Evolutionary conservation across 495 filamentous ascomycete species (phyloP), one percentile per base, ranked within the genome.

Genomic region (Extremus antarcticus): DNA sequence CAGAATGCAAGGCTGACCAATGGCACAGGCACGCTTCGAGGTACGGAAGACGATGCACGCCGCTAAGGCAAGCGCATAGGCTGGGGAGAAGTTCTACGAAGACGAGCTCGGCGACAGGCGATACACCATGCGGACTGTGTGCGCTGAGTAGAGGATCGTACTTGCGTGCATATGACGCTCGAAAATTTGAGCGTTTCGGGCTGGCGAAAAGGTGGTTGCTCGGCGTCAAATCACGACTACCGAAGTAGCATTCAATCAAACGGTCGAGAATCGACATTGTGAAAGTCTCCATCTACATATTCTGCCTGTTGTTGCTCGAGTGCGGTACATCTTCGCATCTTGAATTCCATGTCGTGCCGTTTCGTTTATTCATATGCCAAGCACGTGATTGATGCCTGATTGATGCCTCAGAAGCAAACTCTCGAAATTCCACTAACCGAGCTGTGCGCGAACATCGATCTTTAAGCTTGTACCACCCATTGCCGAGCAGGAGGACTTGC

Each of bases 11-110:
- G n/a, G n/a, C n/a, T n/a, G n/a, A n/a, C n/a, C n/a, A n/a, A n/a
- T n/a, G n/a, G n/a, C n/a, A n/a, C 56, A 84, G 81, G 83, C 86
- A 69, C 84, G 90, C 68, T 96, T 88, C 78, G 91, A 95, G 79
- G 84, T 94, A 73, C 87, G 83, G 74, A 96, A 95, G 84, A 82
- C 88, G 63, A 75, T 87, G 63, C 85, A 88, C 63, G 90, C 91
- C 78, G 76, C 87, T 66, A 71, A 74, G 63, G 76, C 78, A 60
- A 66, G 73, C 59, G 76, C 80, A 61, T 48, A 48, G 46, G 17
- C 29, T 35, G 4, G 29, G 29, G 7, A 13, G 4, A 35, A 13
- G 4, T 35, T 4, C 29, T 35, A 7, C 13, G 13, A 35, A 13
- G 29, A 35, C 4, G 29, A 13, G 7, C 29, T 13, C 29, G 29